Percentiles rank a stretch among this genome's conserved stretches.
phyloP scores from a whole-genome alignment of 495 filamentous ascomycete genomes.

The Penicillium taxi region DNA sequence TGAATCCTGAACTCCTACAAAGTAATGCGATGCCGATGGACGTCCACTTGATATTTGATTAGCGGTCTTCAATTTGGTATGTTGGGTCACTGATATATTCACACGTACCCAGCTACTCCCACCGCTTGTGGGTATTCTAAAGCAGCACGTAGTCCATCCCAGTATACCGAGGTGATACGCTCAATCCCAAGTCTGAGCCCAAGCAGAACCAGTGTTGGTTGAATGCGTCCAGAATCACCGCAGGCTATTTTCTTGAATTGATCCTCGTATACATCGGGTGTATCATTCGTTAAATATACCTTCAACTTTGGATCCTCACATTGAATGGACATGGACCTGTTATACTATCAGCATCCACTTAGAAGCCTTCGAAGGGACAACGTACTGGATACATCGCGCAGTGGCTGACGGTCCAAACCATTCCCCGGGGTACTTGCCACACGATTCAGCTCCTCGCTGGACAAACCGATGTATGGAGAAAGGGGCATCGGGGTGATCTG shows the following conservation, averaged over 20 bases:
- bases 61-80: background rate
- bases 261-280: slow-evolving; percentile 86
- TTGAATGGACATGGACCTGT: slow-evolving; percentile 62
- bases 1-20: slow-evolving; percentile 85
- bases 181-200: slow-evolving; percentile 88
- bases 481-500: slow-evolving; percentile 75
- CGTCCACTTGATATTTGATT: slow-evolving; percentile 55
- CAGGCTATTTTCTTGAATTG: slow-evolving; percentile 68
- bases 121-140: slow-evolving; percentile 83
- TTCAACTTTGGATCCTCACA: slow-evolving; percentile 50
- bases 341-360: slow-evolving; percentile 14
- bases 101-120: slow-evolving; percentile 84
- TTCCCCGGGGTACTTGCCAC: slow-evolving; percentile 90
- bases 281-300: slow-evolving; percentile 86
- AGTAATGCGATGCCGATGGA: slow-evolving; percentile 92
- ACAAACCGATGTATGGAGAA: slow-evolving; percentile 97
- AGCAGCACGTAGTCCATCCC: slow-evolving; percentile 73
- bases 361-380: slow-evolving; percentile 1
- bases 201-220: slow-evolving; percentile 81
- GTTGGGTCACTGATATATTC: background rate
- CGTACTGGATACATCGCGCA: slow-evolving; percentile 90
- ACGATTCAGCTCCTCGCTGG: slow-evolving; percentile 73
- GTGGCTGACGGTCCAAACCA: slow-evolving; percentile 99
- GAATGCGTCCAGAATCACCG: slow-evolving; percentile 53
- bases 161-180: slow-evolving; percentile 85